phyloP scores from a whole-genome alignment of 257 asterid genomes.

The Salvia splendens region DNA sequence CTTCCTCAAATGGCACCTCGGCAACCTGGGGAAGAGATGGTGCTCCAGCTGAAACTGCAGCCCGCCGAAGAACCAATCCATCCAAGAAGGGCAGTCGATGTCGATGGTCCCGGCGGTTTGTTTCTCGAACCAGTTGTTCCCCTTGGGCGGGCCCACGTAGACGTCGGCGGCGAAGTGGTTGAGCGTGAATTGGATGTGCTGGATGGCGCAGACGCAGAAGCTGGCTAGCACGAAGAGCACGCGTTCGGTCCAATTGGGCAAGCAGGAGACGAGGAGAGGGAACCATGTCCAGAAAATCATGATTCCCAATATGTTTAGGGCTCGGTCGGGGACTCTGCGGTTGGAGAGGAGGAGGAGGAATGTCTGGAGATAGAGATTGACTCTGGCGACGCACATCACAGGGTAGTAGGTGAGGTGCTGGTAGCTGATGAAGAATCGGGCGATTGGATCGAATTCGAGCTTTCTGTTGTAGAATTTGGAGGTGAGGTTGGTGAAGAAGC shows the following conservation, averaged over 20 bases:
- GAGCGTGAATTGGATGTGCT: conserved; percentile 48
- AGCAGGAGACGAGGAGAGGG: conserved; percentile 38
- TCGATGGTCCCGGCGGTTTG: conserved; percentile 50
- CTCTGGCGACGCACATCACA: conserved; percentile 41
- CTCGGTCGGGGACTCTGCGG: conserved; percentile 42
- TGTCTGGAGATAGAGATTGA: conserved; percentile 49
- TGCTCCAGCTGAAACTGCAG: conserved; percentile 44
- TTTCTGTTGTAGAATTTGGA: conserved; percentile 42
- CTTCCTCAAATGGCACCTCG: conserved; percentile 40
- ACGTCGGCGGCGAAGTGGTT: conserved; percentile 49
- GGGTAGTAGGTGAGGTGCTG: conserved; percentile 50
- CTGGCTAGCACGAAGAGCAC: conserved; percentile 38
- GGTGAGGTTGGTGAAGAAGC: conserved; percentile 32
- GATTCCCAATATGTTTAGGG: conserved; percentile 42
- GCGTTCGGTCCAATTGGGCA: conserved; percentile 50
- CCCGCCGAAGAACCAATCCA: conserved; percentile 51
- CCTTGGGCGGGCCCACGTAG: conserved; percentile 45
- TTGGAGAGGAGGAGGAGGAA: conserved; percentile 40
- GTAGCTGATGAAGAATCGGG: conserved; percentile 45
- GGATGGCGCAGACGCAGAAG: conserved; percentile 42
- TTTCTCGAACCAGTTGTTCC: conserved; percentile 50
- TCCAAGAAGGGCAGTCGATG: conserved; percentile 40
- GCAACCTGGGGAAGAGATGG: conserved; percentile 42
- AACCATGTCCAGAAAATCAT: conserved; percentile 53
- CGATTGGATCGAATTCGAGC: conserved; percentile 38